Percentiles rank a stretch among this genome's conserved stretches.
Evolutionary conservation across 192 early-diverging fungal species (phyloP).

Genomic region (Linderina pennispora): DNA sequence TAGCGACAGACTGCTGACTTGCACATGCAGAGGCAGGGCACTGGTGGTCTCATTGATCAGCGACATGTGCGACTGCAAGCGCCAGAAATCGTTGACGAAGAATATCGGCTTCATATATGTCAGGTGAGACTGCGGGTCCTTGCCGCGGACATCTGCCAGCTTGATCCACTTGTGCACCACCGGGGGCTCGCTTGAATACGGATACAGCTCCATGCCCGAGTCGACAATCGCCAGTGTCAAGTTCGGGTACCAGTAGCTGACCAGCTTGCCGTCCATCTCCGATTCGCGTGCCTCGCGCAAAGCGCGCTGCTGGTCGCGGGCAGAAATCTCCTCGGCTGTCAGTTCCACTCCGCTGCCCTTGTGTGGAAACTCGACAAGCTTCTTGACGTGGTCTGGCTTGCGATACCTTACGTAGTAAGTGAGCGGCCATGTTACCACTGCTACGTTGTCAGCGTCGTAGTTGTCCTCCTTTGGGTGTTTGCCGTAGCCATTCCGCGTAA

Average conservation of each 20-base stretch:
- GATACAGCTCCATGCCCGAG: slow-evolving; percentile 21
- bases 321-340: too few relatives aligned
- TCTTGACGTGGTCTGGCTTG: not conserved
- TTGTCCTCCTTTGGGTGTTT: not conserved
- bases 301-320: not conserved
- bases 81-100: slow-evolving; percentile 80
- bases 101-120: slow-evolving; percentile 61
- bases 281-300: not conserved
- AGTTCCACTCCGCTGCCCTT: too few relatives aligned
- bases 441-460: not conserved
- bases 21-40: slow-evolving; percentile 59
- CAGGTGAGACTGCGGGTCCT: slow-evolving; percentile 9
- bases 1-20: slow-evolving; percentile 57
- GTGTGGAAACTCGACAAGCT: not conserved
- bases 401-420: not conserved
- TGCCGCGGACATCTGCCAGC: not conserved
- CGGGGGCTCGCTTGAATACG: slow-evolving; percentile 1
- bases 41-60: slow-evolving; percentile 56
- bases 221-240: slow-evolving; percentile 5
- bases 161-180: not conserved
- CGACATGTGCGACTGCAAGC: slow-evolving; percentile 56
- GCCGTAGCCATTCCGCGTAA: not conserved
- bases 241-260: slow-evolving; percentile 7
- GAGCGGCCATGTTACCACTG: not conserved
- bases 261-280: not conserved